phyloP scores from a whole-genome alignment of 768 basidiomycete genomes.

The Cystobasidium tubakii region DNA sequence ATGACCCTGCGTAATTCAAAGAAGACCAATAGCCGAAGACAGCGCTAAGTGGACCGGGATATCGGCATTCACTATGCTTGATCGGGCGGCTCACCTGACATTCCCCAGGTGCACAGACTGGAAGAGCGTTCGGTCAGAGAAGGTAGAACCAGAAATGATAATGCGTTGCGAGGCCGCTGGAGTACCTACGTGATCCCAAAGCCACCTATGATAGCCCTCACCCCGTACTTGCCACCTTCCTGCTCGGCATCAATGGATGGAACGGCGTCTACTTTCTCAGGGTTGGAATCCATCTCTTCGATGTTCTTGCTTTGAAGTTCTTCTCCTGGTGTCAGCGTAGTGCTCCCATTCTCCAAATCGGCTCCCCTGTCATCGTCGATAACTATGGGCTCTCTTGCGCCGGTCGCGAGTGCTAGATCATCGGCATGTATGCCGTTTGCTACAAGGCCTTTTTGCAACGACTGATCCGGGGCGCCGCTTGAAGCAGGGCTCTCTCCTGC shows the following conservation, averaged over 20 bases:
- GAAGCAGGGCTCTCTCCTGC: background rate
- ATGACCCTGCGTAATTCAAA: background rate
- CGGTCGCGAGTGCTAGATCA: background rate
- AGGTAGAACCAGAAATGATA: background rate
- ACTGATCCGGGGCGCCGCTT: background rate
- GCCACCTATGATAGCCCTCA: conserved; percentile 25
- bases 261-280: background rate
- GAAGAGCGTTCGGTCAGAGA: background rate
- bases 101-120: conserved; percentile 22
- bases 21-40: too few species aligned
- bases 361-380: background rate
- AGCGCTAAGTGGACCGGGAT: too few species aligned
- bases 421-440: background rate
- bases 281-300: background rate
- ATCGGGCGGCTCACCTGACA: background rate
- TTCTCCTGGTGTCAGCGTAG: background rate
- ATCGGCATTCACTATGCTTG: background rate
- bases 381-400: background rate
- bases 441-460: too few species aligned
- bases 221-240: conserved; percentile 26
- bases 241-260: conserved; percentile 5
- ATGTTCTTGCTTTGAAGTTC: background rate
- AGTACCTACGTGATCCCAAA: conserved; percentile 7
- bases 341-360: background rate
- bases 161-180: too few species aligned